Conservation (phyloP, 352 stramenopile species). For the Globisporangium cystogenes region DNA sequence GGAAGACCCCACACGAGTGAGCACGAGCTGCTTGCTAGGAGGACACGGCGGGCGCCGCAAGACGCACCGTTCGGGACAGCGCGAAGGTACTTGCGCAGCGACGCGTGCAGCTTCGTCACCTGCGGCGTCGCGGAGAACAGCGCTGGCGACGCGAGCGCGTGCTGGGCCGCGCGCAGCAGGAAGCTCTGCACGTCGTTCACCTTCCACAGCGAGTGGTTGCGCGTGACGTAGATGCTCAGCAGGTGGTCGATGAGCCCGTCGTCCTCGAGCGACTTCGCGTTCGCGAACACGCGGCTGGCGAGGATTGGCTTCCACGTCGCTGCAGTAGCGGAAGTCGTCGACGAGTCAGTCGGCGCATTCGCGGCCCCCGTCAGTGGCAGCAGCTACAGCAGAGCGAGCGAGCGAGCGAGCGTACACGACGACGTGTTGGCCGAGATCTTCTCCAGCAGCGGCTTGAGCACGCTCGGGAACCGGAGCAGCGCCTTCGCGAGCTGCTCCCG, state of each 20-base stretch:
- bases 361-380: too few relatives aligned
- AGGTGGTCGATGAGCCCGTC: constrained; percentile 61
- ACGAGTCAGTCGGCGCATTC: neutral
- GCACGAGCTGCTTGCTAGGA: neutral
- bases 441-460: constrained; percentile 69
- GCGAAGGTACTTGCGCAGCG: constrained; percentile 69
- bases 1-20: neutral
- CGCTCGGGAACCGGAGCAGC: constrained; percentile 59
- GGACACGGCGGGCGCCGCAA: neutral
- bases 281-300: constrained; percentile 71
- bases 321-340: constrained; percentile 7
- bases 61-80: constrained; percentile 49
- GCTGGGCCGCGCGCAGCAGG: constrained; percentile 54
- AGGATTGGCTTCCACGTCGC: constrained; percentile 69
- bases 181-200: constrained; percentile 74
- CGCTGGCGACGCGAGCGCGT: constrained; percentile 47
- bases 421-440: constrained; percentile 68
- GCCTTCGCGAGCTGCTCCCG: constrained; percentile 55
- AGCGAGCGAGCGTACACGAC: constrained; percentile 33
- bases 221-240: constrained; percentile 76
- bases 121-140: constrained; percentile 47
- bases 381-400: too few relatives aligned
- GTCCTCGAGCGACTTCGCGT: constrained; percentile 53
- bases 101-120: constrained; percentile 46
- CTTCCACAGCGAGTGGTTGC: constrained; percentile 79